These are phyloP conservation scores for Dentipellis sp. DNA, from an alignment of 768 basidiomycete genomes.

Conservation along the genomic window DNA sequence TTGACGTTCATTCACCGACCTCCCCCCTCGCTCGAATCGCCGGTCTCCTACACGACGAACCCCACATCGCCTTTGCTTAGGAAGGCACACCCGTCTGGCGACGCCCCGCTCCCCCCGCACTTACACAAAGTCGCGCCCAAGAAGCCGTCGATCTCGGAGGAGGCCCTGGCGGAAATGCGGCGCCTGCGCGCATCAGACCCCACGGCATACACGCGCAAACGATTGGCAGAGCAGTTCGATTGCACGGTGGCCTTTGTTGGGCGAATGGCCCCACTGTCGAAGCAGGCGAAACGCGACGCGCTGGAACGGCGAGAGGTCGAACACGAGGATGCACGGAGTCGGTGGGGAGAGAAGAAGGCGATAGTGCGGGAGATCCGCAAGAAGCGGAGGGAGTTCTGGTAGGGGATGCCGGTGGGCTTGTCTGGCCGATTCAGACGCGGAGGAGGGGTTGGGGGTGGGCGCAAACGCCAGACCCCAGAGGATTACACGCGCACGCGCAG, in stretches of 20 bases:
- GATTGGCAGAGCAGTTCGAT: constrained; percentile 69
- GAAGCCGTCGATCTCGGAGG: constrained; percentile 37
- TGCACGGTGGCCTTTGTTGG: constrained; percentile 64
- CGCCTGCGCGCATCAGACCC: constrained; percentile 52
- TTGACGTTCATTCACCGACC: constrained; percentile 79
- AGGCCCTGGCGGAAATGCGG: constrained; percentile 46
- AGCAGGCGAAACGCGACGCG: constrained; percentile 34
- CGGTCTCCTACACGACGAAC: constrained; percentile 56
- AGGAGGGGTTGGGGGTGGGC: not conserved
- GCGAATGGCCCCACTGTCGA: constrained; percentile 52
- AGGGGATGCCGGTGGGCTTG: constrained; percentile 12
- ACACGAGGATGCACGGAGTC: constrained; percentile 37
- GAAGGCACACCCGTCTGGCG: constrained; percentile 21
- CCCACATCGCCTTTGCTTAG: constrained; percentile 67
- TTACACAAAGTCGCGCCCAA: constrained; percentile 14
- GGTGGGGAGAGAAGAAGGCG: constrained; percentile 67
- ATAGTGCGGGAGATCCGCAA: constrained; percentile 52
- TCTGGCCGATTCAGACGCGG: not conserved
- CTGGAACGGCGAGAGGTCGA: constrained; percentile 34
- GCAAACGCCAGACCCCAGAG: no score
- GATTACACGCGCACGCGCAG: not conserved
- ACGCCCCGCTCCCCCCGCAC: constrained; percentile 17
- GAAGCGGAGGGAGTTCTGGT: constrained; percentile 72
- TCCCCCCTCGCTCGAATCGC: constrained; percentile 70
- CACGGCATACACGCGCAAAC: constrained; percentile 44